These are phyloP conservation scores for Microsporum ferrugineum DNA, from an alignment of 2,329 filamentous ascomycete genomes.

Conservation along the genomic window DNA sequence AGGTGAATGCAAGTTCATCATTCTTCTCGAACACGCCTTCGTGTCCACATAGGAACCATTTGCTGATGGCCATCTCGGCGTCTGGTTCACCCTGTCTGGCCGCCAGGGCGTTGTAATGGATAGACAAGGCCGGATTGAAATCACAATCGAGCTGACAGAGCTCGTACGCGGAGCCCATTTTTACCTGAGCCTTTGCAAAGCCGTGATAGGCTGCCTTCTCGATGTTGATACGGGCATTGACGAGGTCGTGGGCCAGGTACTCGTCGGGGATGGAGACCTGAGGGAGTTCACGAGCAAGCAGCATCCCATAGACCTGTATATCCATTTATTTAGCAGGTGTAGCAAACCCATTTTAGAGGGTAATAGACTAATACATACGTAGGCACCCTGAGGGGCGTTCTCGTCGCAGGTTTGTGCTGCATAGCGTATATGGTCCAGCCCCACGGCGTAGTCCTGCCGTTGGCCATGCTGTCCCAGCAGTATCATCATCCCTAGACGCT, in stretches of 20 bases:
- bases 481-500: slow-evolving; percentile 94
- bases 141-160: slow-evolving; percentile 87
- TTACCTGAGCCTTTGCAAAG: slow-evolving; percentile 90
- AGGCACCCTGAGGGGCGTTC: slow-evolving; percentile 92
- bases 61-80: slow-evolving; percentile 89
- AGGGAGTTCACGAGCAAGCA: slow-evolving; percentile 79
- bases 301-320: slow-evolving; percentile 69
- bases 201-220: slow-evolving; percentile 94
- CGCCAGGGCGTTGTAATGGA: slow-evolving; percentile 92
- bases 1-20: slow-evolving; percentile 82
- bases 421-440: slow-evolving; percentile 68
- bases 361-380: slow-evolving; percentile 37
- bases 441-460: slow-evolving; percentile 63
- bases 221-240: slow-evolving; percentile 70
- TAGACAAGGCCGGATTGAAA: slow-evolving; percentile 80
- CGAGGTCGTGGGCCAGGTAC: slow-evolving; percentile 59
- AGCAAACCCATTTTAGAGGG: neutral
- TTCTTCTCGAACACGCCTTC: slow-evolving; percentile 91
- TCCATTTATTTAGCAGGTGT: neutral
- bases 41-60: slow-evolving; percentile 96
- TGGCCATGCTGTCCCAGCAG: slow-evolving; percentile 88
- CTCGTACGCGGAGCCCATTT: slow-evolving; percentile 95
- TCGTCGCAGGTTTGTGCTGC: slow-evolving; percentile 85
- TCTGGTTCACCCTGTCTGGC: slow-evolving; percentile 86
- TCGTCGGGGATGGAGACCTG: slow-evolving; percentile 70